Evolutionary conservation across 192 early-diverging fungal genomes (phyloP).

Genomic region (Chytriomyces confervae): DNA sequence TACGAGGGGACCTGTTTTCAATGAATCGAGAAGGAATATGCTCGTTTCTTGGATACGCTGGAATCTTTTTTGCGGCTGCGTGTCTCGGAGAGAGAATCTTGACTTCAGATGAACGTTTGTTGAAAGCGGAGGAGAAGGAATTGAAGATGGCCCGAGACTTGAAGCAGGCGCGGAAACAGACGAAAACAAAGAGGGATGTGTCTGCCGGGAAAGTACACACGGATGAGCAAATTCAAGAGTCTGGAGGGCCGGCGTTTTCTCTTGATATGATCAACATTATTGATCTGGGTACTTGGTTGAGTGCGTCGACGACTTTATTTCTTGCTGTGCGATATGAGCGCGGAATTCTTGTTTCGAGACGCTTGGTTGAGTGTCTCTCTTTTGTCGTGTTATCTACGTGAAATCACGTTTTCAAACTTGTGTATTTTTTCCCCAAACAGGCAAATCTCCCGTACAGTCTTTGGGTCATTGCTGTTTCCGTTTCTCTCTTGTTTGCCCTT

Average conservation of each 20-base stretch:
- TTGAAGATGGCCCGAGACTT: background rate
- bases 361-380: constrained; percentile 42
- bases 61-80: constrained; percentile 80
- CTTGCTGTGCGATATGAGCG: constrained; percentile 57
- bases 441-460: constrained; percentile 78
- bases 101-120: constrained; percentile 23
- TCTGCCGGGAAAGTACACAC: background rate
- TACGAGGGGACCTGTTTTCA: constrained; percentile 62
- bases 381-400: background rate
- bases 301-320: constrained; percentile 55
- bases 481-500: constrained; percentile 64
- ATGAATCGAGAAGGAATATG: constrained; percentile 92
- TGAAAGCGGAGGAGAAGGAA: constrained; percentile 34
- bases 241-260: constrained; percentile 50
- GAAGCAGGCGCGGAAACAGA: background rate
- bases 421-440: constrained; percentile 11
- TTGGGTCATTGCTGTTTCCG: constrained; percentile 78
- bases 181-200: background rate
- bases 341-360: constrained; percentile 69
- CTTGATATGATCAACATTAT: constrained; percentile 38
- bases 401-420: too few relatives aligned
- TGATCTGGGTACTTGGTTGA: constrained; percentile 50
- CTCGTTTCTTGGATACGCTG: constrained; percentile 82
- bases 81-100: constrained; percentile 72
- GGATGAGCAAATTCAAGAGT: background rate